Evolutionary conservation across 176 grass and related monocot species (phyloP).

Genomic region (Otatea glauca): DNA sequence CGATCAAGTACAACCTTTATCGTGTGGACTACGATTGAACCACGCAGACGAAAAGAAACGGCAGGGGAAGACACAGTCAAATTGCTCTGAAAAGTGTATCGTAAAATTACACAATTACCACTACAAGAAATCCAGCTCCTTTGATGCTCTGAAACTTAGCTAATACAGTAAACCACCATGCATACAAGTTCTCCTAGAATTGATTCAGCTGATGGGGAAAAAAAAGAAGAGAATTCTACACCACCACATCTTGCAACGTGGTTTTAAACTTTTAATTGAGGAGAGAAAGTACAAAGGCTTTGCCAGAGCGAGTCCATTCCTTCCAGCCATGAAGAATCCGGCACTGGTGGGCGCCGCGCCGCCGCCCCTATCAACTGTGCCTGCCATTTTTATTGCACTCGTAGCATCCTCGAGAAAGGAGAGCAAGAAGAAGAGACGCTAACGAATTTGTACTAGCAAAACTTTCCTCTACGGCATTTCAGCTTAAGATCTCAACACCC

Average conservation of each 20-base stretch:
- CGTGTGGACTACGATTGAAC: slow-evolving; percentile 1
- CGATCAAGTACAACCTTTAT: not conserved
- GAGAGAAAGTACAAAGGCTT: not conserved
- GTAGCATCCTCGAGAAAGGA: not conserved
- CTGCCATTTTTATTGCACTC: slow-evolving; percentile 1
- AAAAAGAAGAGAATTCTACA: no score
- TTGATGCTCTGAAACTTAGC: no score
- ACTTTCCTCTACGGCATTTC: not conserved
- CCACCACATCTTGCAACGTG: no score
- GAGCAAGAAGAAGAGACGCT: not conserved
- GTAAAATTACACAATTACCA: not conserved
- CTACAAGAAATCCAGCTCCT: no score
- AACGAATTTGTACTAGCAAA: not conserved
- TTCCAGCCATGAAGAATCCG: slow-evolving; percentile 8
- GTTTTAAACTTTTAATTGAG: no score
- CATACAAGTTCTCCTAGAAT: no score
- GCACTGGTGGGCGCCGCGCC: not conserved
- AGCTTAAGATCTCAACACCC: not conserved
- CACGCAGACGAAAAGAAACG: not conserved
- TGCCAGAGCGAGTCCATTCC: not conserved
- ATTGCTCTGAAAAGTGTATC: not conserved
- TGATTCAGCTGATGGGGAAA: no score
- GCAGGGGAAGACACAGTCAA: not conserved
- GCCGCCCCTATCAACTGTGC: not conserved
- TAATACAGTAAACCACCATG: no score